Percentiles rank a stretch among this genome's conserved stretches.
Evolutionary conservation across 176 grass and related monocot species (phyloP).

Genomic region (Alloteropsis semialata): DNA sequence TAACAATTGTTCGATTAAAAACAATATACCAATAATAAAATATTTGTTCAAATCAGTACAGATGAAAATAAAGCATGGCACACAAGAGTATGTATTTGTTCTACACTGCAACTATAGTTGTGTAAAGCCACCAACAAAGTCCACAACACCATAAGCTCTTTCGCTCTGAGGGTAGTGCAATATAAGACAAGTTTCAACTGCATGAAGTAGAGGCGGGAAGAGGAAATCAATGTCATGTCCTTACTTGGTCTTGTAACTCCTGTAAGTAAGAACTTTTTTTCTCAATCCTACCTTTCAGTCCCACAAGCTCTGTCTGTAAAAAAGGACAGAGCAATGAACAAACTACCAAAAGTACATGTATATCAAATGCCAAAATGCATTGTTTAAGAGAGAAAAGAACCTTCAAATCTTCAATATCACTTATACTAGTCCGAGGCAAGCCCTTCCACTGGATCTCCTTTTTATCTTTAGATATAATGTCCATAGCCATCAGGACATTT

Average conservation of each 20-base stretch:
- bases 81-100: not conserved
- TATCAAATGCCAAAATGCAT: not conserved
- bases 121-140: not conserved
- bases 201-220: not conserved
- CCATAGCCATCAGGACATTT: constrained; percentile 99
- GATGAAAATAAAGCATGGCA: not conserved
- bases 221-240: not conserved
- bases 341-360: constrained; percentile 11
- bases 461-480: constrained; percentile 99
- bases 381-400: constrained; percentile 21
- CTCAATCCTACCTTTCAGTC: constrained; percentile 70
- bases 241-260: constrained; percentile 97
- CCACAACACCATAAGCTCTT: not conserved
- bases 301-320: constrained; percentile 60
- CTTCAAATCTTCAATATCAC: constrained; percentile 94
- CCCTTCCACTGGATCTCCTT: constrained; percentile 99
- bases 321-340: constrained; percentile 14
- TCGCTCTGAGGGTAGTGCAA: not conserved
- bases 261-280: constrained; percentile 96
- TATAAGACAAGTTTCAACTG: not conserved
- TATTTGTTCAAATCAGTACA: not conserved
- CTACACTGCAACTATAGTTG: not conserved
- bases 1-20: no score
- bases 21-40: not conserved
- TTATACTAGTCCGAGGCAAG: constrained; percentile 88